phyloP scores from a whole-genome alignment of 2,329 filamentous ascomycete genomes.

The Trichothecium sympodiale region DNA sequence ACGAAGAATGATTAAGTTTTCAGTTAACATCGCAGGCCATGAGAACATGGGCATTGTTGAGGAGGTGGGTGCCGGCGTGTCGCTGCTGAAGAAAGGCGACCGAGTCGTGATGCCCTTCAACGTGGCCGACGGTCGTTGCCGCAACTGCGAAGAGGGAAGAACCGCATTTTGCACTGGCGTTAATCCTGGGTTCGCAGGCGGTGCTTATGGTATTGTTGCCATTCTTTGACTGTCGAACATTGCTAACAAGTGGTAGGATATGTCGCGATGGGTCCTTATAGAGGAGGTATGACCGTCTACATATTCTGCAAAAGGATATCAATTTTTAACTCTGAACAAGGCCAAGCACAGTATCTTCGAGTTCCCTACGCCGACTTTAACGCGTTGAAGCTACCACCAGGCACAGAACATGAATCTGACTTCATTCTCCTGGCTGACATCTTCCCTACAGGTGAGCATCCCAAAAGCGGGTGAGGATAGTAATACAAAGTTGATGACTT shows the following conservation, averaged over 20 bases:
- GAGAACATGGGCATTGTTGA: slow-evolving; percentile 51
- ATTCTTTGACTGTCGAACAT: not conserved
- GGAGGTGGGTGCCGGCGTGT: slow-evolving; percentile 46
- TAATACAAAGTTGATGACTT: no score
- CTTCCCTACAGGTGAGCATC: slow-evolving; percentile 20
- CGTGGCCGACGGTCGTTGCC: slow-evolving; percentile 51
- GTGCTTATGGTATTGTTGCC: slow-evolving; percentile 22
- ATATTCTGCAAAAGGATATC: not conserved
- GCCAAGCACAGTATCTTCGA: slow-evolving; percentile 52
- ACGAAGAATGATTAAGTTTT: not conserved
- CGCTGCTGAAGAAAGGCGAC: slow-evolving; percentile 49
- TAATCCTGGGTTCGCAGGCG: slow-evolving; percentile 24
- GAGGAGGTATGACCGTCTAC: slow-evolving; percentile 17
- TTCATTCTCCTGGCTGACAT: slow-evolving; percentile 38
- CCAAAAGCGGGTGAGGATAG: not conserved
- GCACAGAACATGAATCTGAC: slow-evolving; percentile 49
- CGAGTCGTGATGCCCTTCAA: slow-evolving; percentile 57
- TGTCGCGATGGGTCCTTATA: slow-evolving; percentile 47
- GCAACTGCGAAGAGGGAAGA: slow-evolving; percentile 52
- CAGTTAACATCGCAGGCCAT: slow-evolving; percentile 26
- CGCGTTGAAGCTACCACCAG: slow-evolving; percentile 47
- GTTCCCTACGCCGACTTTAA: slow-evolving; percentile 61
- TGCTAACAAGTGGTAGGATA: slow-evolving; percentile 26
- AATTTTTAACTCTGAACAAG: slow-evolving; percentile 9
- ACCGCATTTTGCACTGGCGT: slow-evolving; percentile 55